These are phyloP conservation scores for Cystoisospora suis DNA, from an alignment of 169 alveolate genomes.

Conservation along the genomic window DNA sequence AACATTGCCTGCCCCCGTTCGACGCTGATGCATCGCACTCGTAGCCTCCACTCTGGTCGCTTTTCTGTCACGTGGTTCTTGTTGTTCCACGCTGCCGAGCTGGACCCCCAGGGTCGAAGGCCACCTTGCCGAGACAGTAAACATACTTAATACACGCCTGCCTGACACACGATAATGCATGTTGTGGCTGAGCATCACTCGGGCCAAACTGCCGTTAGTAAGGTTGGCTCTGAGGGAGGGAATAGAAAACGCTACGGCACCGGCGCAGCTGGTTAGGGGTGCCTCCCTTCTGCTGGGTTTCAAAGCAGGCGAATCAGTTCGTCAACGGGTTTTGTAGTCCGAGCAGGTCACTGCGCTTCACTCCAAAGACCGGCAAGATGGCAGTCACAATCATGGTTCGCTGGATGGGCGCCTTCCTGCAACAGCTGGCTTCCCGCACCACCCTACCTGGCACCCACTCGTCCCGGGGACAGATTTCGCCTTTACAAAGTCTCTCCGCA, in stretches of 20 bases:
- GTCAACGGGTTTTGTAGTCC: too few species aligned
- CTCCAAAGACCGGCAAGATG: too few species aligned
- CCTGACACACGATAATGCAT: too few species aligned
- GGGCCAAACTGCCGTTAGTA: too few species aligned
- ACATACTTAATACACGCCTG: too few species aligned
- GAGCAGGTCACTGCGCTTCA: too few species aligned
- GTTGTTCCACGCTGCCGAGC: background rate
- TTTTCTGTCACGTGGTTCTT: background rate
- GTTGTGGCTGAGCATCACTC: too few species aligned
- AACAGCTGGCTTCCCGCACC: background rate
- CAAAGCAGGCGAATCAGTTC: too few species aligned
- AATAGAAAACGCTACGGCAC: too few species aligned
- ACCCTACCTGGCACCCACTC: slow-evolving; percentile 64
- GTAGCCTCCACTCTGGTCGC: background rate
- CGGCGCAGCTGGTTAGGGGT: too few species aligned
- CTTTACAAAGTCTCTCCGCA: slow-evolving; percentile 59
- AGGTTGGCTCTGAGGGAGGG: too few species aligned
- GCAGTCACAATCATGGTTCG: background rate
- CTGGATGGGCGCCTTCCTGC: background rate
- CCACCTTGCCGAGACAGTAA: background rate
- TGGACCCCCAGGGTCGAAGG: background rate
- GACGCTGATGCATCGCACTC: background rate
- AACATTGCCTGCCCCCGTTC: background rate
- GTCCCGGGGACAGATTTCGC: slow-evolving; percentile 64
- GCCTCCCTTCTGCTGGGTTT: too few species aligned